Evolutionary conservation across 768 basidiomycete species (phyloP), one percentile per base, ranked within the genome.

Genomic region (Boletus rubroflammeus): DNA sequence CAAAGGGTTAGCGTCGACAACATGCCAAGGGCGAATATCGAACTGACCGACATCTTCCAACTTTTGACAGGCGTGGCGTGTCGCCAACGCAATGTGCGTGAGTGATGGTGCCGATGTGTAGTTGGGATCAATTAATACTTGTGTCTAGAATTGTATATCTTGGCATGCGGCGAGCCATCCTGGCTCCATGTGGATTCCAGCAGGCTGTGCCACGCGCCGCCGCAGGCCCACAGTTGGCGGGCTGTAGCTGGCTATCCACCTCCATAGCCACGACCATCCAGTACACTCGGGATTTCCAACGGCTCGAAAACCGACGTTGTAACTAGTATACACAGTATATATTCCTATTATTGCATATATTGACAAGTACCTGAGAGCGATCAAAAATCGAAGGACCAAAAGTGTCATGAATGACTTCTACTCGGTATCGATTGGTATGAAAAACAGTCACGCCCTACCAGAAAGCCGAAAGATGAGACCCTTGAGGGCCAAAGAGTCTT

Each of bases 401-500:
- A 43, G 34, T 19, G 21, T 32, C 29, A 19, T 15, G 25, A 38
- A 38, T 3, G 15, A 49, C 21, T 15, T 29, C 2, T 51, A 31
- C 25, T n/a, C 17, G 9, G 15, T 28, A 45, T 29, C 19, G 19
- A 36, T n/a, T n/a, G 25, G 26, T 15, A 39, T 25, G 13, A 25
- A 32, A 41, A 35, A 19, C 10, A 7, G 4, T 53, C 61, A 63
- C 6, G 14, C 10, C 31, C 45, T 32, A 53, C 26, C 32, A 42
- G 57, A 59, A 50, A 68, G 39, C 28, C 49, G 55, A 42, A 58
- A 58, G 25, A 67, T 35, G 36, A 63, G 44, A 21, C 28, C 13
- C 23, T 42, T 66, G 50, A 68, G 64, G 48, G 51, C 44, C 23
- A 31, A 26, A 31, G 64, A 55, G 32, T 67, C 66, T 40, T 60